Evolutionary conservation across 2,329 filamentous ascomycete species (phyloP), one percentile per base, ranked within the genome.

Genomic region (Pseudocercospora vitis): DNA sequence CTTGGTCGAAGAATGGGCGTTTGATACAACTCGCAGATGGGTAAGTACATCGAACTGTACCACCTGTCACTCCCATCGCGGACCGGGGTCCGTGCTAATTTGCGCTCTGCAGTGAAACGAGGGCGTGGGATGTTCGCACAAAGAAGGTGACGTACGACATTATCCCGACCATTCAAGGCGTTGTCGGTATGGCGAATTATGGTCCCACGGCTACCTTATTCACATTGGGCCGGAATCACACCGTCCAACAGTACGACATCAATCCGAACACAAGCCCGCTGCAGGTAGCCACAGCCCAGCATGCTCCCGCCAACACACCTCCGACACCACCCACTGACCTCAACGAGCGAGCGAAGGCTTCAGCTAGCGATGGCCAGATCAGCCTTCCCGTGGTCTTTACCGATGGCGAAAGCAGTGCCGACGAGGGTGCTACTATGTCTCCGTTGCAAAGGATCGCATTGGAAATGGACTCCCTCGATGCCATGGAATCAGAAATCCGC

Each of bases 81-180:
- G n/a, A 11, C 19, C 21, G 7, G 24, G 14, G 16, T 35, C 33
- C 32, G 21, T 32, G 37, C 49, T 56, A 44, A 52, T 19, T 28
- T 47, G 28, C 26, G 21, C 14, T 16, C 3, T 21, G 59, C 57
- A 77, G 91, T 51, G 88, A 96, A 78, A 96, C 91, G 31, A 85
- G 89, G 65, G 87, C 91, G 53, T 99, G 94, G 92, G 94, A 99
- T 77, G 94, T 99, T 39, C 83, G 91, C 59, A 99, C 94, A n/a
- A 97, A 97, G 70, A 87, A 95, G 68, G 91, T 99, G 63, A 91
- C 90, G 2, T 95, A 85, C 71, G 91, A 96, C 66, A 81, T 83
- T 54, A 88, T 97, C 52, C 91, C 91, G 4, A 96, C 91, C 1
- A 79, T 91, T 5, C 86, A 94, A 31, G 84, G 87, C 61, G 82